Evolutionary conservation across 495 filamentous ascomycete genomes (phyloP).

Genomic region (Aspergillus nanangensis): DNA sequence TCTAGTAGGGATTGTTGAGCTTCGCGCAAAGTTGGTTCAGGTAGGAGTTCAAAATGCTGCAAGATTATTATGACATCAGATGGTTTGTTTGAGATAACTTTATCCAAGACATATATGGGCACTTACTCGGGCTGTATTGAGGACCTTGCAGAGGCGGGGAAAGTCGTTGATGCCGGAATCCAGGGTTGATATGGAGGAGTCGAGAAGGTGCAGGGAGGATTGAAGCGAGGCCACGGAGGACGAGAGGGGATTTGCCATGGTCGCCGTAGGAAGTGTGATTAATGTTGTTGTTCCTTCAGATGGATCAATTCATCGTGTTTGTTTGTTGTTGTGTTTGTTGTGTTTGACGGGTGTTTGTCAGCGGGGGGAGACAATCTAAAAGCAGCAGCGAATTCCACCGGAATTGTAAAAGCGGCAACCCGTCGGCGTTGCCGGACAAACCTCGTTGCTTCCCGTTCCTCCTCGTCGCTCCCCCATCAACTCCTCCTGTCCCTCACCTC

Average conservation of each 20-base stretch:
- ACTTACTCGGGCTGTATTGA: slow-evolving; percentile 63
- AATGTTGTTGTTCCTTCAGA: too few relatives aligned
- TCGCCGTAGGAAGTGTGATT: background rate
- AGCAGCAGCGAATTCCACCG: slow-evolving; percentile 24
- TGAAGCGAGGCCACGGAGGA: slow-evolving; percentile 67
- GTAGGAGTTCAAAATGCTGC: slow-evolving; percentile 77
- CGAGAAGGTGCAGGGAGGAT: slow-evolving; percentile 65
- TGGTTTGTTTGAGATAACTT: background rate
- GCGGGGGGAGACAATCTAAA: slow-evolving; percentile 25
- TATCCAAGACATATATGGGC: background rate
- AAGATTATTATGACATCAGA: too few relatives aligned
- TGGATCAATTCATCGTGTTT: too few relatives aligned
- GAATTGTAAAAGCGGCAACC: slow-evolving; percentile 14
- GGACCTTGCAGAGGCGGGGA: slow-evolving; percentile 65
- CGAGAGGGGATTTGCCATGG: slow-evolving; percentile 49
- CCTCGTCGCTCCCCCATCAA: slow-evolving; percentile 23
- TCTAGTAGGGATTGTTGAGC: slow-evolving; percentile 66
- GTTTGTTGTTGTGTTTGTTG: too few relatives aligned
- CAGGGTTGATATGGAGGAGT: slow-evolving; percentile 68
- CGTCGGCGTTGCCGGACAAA: slow-evolving; percentile 32
- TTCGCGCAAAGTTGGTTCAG: slow-evolving; percentile 59
- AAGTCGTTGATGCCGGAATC: slow-evolving; percentile 70
- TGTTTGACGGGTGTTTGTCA: slow-evolving; percentile 40
- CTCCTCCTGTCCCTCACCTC: slow-evolving; percentile 27
- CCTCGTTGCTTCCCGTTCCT: slow-evolving; percentile 30